Evolutionary conservation across 2,329 filamentous ascomycete genomes (phyloP), one percentile per base, ranked within the genome.

Genomic region (Ophiostoma piceae): DNA sequence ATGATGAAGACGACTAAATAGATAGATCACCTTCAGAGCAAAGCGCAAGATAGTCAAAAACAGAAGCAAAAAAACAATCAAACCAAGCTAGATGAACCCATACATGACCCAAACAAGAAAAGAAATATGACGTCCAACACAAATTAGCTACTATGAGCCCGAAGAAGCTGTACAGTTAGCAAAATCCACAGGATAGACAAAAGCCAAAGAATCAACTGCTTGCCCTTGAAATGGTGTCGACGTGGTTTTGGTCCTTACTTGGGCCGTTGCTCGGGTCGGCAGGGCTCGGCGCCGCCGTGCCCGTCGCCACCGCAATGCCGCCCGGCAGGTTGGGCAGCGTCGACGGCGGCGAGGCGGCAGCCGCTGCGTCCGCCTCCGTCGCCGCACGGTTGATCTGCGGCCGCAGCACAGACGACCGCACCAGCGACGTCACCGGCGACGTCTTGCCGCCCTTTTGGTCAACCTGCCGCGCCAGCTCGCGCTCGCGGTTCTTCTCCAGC

Each of bases 401-500:
- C 12, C 70, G 70, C 16, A 60, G 41, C 12, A 32, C 11, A 3
- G 37, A 57, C 3, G 47, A 67, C n/a, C 22, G 68, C n/a, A 89
- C 80, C 68, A 90, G 80, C 39, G 84, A 82, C 71, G 74, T 65
- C 71, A 74, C 73, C 39, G 73, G 60, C 29, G 67, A 19, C 19
- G 67, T 57, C 14, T 16, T 7, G 76, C 71, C 74, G 26, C 75
- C 72, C 68, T 74, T 74, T 35, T 80, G 71, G 41, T 81, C 74
- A 12, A 76, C 77, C 39, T 79, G 77, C 72, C 76, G 74, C 68
- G 79, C 76, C 74, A 84, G 80, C 78, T 87, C 86, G 71, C 83
- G 82, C 77, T 89, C 87, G 67, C 87, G 81, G 75, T 90, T 90
- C 79, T 92, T 91, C 78, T 95, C 92, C 68, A 94, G 85, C 68